Evolutionary conservation across 2,329 filamentous ascomycete genomes (phyloP), one percentile per base, ranked within the genome.

Genomic region (Chrysosporium queenslandicum): DNA sequence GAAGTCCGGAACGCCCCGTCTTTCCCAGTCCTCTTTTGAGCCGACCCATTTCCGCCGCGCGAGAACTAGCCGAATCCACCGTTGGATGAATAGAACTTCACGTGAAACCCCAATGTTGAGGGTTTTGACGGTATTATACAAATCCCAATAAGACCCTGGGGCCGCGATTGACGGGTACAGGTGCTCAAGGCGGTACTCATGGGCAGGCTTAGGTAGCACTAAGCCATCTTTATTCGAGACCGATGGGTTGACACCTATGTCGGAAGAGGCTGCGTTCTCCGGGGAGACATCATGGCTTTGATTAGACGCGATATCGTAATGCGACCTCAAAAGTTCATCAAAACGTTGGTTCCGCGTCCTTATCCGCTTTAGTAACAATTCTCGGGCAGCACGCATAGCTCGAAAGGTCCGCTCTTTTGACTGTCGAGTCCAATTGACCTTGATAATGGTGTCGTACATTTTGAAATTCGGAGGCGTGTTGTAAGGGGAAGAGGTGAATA

Each of bases 401-500:
- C 43, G n/a, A 16, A 61, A 56, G 47, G 63, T 67, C 2, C 58
- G 53, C 1, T 55, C 45, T n/a, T 66, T 46, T 3, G 34, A 43
- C 4, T 52, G 46, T 25, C 48, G 53, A 5, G 56, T 50, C 54
- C 62, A 66, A 18, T 59, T 58, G 1, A 56, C 55, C 47, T 67
- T 68, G 12, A 66, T 61, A 23, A 69, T 58, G 7, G 60, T 61
- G 11, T 60, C 59, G 63, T 78, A 78, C 65, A 84, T 77, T 12
- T 74, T 67, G 54, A 86, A 74, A 0, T 71, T 77, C 0, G 83
- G 81, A 6, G 68, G 58, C 45, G 83, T 63, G 52, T 75, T 73
- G 67, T 81, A 79, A 0, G 79, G 79, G n/a, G 69, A 63, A 2
- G 73, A 70, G 0, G 70, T 79, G 78, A 87, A 84, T 18, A 73